Conservation (phyloP, 768 basidiomycete genomes). For the Leccinum aurantiacum region DNA sequence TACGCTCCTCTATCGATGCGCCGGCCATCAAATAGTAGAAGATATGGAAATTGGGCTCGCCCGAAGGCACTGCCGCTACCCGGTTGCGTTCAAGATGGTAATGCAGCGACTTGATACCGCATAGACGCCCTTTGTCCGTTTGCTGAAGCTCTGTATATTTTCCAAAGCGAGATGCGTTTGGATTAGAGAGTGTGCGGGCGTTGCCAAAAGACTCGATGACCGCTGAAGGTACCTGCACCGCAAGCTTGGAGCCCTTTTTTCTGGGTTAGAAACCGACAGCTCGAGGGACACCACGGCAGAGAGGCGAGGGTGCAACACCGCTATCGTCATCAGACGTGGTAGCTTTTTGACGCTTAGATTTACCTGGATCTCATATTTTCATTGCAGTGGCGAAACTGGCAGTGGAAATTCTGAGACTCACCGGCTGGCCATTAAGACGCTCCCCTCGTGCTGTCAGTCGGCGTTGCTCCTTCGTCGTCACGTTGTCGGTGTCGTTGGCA, state of each 20-base stretch:
- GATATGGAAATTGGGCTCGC: constrained; percentile 96
- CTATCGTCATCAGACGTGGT: no score
- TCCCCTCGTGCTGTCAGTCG: no score
- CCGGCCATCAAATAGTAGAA: constrained; percentile 97
- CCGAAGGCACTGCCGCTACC: constrained; percentile 83
- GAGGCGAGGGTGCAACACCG: no score
- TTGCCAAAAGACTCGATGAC: constrained; percentile 95
- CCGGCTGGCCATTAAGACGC: no score
- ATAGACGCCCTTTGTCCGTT: constrained; percentile 84
- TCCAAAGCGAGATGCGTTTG: constrained; percentile 95
- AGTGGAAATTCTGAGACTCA: no score
- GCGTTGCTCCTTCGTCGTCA: no score
- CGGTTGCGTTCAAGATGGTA: constrained; percentile 90
- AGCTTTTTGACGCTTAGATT: no score
- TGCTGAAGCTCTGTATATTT: constrained; percentile 99
- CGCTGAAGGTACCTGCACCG: constrained; percentile 81
- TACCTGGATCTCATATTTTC: no score
- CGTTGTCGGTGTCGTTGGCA: no score
- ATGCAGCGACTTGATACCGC: constrained; percentile 91
- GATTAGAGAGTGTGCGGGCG: constrained; percentile 83
- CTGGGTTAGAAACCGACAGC: constrained; percentile 80
- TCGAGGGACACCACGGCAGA: constrained; percentile 91
- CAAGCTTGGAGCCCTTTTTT: constrained; percentile 95
- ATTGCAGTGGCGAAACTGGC: no score
- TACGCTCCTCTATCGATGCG: constrained; percentile 82